Percentiles rank a stretch among this genome's conserved stretches.
phyloP scores from a whole-genome alignment of 2,329 filamentous ascomycete species.

The Lachnellula occidentalis region DNA sequence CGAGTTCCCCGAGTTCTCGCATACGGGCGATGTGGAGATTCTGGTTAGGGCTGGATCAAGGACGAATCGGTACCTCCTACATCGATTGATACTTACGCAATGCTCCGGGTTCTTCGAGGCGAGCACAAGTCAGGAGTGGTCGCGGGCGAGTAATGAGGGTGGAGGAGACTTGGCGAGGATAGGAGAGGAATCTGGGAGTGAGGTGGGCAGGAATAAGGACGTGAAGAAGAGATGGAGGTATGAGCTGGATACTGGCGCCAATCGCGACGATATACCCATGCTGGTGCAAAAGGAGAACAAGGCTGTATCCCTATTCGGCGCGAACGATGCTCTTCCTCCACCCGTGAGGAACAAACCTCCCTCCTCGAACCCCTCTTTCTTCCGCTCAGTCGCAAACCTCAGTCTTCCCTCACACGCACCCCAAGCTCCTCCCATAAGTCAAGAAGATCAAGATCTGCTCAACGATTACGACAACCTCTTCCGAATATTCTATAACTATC shows the following conservation, averaged over 20 bases:
- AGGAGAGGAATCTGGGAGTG: constrained; percentile 38
- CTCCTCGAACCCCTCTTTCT: constrained; percentile 64
- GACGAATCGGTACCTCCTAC: constrained; percentile 81
- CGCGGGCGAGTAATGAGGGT: constrained; percentile 30
- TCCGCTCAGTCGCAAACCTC: constrained; percentile 82
- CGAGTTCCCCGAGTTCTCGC: constrained; percentile 86
- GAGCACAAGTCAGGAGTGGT: constrained; percentile 76
- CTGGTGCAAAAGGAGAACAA: constrained; percentile 69
- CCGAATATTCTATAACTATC: constrained; percentile 91
- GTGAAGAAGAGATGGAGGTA: constrained; percentile 68
- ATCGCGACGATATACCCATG: constrained; percentile 76
- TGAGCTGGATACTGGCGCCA: constrained; percentile 72
- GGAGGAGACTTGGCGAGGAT: constrained; percentile 47
- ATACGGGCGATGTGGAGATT: constrained; percentile 91
- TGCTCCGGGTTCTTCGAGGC: constrained; percentile 94
- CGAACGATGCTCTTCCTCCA: constrained; percentile 41
- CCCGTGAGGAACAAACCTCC: constrained; percentile 55
- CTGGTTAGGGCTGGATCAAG: constrained; percentile 63
- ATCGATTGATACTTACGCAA: constrained; percentile 79
- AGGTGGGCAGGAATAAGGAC: constrained; percentile 28
- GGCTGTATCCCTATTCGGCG: constrained; percentile 52
- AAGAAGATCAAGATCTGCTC: constrained; percentile 67
- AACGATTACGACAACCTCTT: constrained; percentile 96
- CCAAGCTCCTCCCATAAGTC: constrained; percentile 41
- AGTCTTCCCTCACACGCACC: constrained; percentile 46